These are phyloP conservation scores for Penicillium sp. DNA, from an alignment of 2,329 filamentous ascomycete genomes.

Conservation along the genomic window DNA sequence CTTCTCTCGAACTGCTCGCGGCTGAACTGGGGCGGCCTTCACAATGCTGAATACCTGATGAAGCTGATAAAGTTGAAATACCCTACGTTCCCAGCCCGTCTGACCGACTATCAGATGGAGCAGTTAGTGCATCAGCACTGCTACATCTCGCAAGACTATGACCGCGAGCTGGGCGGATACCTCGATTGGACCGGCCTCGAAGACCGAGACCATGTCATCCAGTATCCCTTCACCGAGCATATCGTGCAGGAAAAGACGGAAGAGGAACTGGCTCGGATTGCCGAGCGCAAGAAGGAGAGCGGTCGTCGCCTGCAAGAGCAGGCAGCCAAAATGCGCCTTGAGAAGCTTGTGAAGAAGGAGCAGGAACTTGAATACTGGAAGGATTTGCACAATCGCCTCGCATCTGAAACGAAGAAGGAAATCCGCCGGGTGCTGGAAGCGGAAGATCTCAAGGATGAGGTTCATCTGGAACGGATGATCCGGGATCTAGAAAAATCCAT, in stretches of 20 bases:
- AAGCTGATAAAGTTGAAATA: conserved; percentile 91
- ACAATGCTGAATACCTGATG: conserved; percentile 83
- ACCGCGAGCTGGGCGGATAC: conserved; percentile 68
- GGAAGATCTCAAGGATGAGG: conserved; percentile 89
- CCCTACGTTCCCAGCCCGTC: conserved; percentile 77
- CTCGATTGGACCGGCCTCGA: conserved; percentile 91
- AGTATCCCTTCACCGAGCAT: conserved; percentile 91
- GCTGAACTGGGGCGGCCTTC: conserved; percentile 90
- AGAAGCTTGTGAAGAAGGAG: conserved; percentile 93
- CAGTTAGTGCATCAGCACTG: conserved; percentile 83
- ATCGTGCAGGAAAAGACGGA: conserved; percentile 86
- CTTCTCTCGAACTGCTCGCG: conserved; percentile 79
- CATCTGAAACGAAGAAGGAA: conserved; percentile 83
- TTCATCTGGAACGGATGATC: conserved; percentile 74
- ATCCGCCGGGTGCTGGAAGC: conserved; percentile 77
- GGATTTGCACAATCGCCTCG: conserved; percentile 67
- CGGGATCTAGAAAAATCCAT: conserved; percentile 88
- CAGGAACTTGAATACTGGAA: conserved; percentile 93
- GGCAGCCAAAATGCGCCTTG: conserved; percentile 92
- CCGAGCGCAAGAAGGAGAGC: conserved; percentile 92
- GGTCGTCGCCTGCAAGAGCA: conserved; percentile 89
- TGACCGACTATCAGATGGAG: conserved; percentile 82
- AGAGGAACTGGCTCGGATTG: conserved; percentile 83
- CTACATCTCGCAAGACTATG: conserved; percentile 81
- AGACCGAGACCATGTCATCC: conserved; percentile 80